Evolutionary conservation across 2,329 filamentous ascomycete genomes (phyloP), one percentile per base, ranked within the genome.

Genomic region (Monilinia vaccinii-corymbosi): DNA sequence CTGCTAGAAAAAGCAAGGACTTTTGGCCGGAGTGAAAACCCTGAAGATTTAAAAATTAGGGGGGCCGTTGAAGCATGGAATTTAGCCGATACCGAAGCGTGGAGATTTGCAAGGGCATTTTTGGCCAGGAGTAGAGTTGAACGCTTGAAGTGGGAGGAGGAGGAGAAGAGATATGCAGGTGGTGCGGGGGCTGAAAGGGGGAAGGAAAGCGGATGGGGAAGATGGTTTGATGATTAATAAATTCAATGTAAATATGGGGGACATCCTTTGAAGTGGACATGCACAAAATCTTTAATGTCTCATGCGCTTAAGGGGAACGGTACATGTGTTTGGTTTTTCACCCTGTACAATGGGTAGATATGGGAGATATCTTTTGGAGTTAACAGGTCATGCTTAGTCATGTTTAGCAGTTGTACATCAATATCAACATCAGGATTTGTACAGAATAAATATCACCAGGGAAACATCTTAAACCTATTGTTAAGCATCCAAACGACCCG

Each of bases 31-130:
- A 77, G 73, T 63, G 77, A 77, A 65, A 38, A 14, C 4, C 5
- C 13, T 8, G 69, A 74, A 4, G 77, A 82, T 50, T 71, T 78
- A 5, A 73, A 74, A 52, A 64, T 83, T n/a, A 77, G 78, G 8
- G 73, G 77, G 25, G 82, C 80, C 7, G 74, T 84, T n/a, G 83
- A 86, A 70, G 80, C 82, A 13, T 86, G 83, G 83, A 85, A 83
- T 70, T 71, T 91, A 64, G 87, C 84, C 0, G 89, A 93, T 68
- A 86, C 85, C 1, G 88, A 93, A 73, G 84, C 84, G 1, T 93
- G 88, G 88, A 83, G 82, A 68, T 92, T 92, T 69, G 80, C 85
- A 6, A 76, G 85, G 42, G 87, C 88, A 0, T 90, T 81, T 64
- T 75, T 84, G 55, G 87, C 86, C 21, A 75, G 87, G 42, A 76